Percentiles rank a stretch among this genome's conserved stretches.
phyloP scores from a whole-genome alignment of 164 flowering plant species.

The Warburgia ugandensis region DNA sequence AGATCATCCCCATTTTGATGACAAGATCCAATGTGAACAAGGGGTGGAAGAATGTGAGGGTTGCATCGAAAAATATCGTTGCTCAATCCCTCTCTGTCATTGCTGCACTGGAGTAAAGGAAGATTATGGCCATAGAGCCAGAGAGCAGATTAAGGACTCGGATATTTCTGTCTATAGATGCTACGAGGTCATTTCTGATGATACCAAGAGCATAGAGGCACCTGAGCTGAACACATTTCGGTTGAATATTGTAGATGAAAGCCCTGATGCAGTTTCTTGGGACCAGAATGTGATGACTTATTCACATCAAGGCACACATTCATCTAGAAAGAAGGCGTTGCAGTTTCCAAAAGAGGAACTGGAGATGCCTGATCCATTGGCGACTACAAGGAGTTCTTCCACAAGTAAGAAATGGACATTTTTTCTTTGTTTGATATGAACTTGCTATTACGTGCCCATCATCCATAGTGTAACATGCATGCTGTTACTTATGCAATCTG shows the following conservation, averaged over 20 bases:
- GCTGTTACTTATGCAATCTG: background rate
- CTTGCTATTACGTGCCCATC: background rate
- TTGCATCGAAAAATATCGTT: no score
- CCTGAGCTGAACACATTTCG: slow-evolving; percentile 18
- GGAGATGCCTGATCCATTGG: slow-evolving; percentile 3
- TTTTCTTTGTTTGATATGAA: background rate
- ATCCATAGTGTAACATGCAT: background rate
- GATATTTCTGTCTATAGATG: slow-evolving; percentile 7
- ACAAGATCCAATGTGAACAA: background rate
- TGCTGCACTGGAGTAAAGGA: slow-evolving; percentile 21
- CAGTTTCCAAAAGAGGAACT: slow-evolving; percentile 3
- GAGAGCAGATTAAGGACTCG: slow-evolving; percentile 6
- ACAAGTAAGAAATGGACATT: slow-evolving; percentile 6
- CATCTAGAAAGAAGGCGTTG: background rate
- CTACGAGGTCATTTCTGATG: slow-evolving; percentile 5
- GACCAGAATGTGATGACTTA: slow-evolving; percentile 1
- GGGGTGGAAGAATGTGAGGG: no score
- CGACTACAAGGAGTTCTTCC: slow-evolving; percentile 1
- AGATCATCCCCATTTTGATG: background rate
- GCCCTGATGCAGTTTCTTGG: slow-evolving; percentile 10
- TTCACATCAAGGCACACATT: background rate
- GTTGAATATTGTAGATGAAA: slow-evolving; percentile 15
- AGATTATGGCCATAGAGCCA: slow-evolving; percentile 2
- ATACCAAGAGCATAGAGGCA: slow-evolving; percentile 21
- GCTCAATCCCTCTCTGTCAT: slow-evolving; percentile 23